Conservation (phyloP, 306 rosid species). For the Phaseolus lunatus region DNA sequence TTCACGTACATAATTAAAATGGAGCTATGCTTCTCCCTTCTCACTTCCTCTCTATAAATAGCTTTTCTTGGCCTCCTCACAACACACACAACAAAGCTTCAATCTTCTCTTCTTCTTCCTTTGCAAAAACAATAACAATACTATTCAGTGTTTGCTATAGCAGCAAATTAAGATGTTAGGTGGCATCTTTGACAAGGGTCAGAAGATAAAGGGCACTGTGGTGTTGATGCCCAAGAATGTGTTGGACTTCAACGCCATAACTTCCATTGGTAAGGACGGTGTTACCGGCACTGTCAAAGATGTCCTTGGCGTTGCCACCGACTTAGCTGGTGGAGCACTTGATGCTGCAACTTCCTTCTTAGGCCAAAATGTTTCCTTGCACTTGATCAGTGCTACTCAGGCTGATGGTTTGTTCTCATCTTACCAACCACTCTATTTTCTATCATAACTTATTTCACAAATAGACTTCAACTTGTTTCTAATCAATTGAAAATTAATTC, state of each 20-base stretch:
- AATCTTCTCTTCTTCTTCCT: background rate
- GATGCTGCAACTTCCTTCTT: constrained; percentile 35
- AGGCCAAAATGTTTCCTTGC: constrained; percentile 41
- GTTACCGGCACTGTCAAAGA: background rate
- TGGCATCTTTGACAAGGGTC: background rate
- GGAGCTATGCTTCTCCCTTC: background rate
- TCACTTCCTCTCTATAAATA: background rate
- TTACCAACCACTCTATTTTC: background rate
- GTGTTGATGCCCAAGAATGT: constrained; percentile 56
- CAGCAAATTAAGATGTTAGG: background rate
- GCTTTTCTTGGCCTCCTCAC: background rate
- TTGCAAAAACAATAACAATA: background rate
- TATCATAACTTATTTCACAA: background rate
- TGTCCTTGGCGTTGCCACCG: background rate
- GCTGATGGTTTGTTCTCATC: constrained; percentile 35
- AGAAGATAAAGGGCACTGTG: constrained; percentile 51
- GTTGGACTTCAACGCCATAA: constrained; percentile 44
- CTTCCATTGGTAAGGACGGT: background rate
- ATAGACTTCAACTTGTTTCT: background rate
- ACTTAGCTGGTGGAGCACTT: background rate
- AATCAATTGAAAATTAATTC: background rate
- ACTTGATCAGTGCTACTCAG: constrained; percentile 46
- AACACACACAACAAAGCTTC: background rate
- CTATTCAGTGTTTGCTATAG: background rate
- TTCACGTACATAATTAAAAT: background rate